phyloP scores from a whole-genome alignment of 1,139 yeast species.

The Candida frijolesensis region DNA sequence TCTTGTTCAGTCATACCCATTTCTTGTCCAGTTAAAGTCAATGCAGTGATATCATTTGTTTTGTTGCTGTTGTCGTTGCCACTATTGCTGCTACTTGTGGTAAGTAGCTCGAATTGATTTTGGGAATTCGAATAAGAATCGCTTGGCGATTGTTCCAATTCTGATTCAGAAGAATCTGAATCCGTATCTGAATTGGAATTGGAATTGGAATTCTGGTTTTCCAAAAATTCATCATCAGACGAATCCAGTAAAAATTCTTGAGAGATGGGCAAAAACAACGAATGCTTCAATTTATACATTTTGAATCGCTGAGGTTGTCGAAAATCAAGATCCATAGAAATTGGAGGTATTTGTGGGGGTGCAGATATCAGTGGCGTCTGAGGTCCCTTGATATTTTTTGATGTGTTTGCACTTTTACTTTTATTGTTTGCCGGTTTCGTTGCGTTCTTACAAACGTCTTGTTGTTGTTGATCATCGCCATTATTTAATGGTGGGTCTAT shows the following conservation, averaged over 20 bases:
- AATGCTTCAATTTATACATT: neutral
- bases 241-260: slow-evolving; percentile 1
- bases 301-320: neutral
- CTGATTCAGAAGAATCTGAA: neutral
- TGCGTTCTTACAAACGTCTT: too few relatives aligned
- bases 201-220: neutral
- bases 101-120: neutral
- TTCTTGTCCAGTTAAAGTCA: neutral
- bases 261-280: neutral
- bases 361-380: too few relatives aligned
- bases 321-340: neutral
- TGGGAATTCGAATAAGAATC: neutral
- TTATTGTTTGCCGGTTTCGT: neutral
- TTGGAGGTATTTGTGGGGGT: neutral
- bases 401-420: neutral
- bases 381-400: neutral
- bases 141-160: neutral
- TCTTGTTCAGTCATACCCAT: slow-evolving; percentile 8
- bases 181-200: neutral
- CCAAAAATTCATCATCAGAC: neutral
- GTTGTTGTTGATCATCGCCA: neutral
- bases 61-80: neutral
- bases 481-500: neutral
- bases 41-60: neutral
- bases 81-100: neutral